These are phyloP conservation scores for Thamnidium elegans DNA, from an alignment of 192 early-diverging fungal genomes.

Conservation along the genomic window DNA sequence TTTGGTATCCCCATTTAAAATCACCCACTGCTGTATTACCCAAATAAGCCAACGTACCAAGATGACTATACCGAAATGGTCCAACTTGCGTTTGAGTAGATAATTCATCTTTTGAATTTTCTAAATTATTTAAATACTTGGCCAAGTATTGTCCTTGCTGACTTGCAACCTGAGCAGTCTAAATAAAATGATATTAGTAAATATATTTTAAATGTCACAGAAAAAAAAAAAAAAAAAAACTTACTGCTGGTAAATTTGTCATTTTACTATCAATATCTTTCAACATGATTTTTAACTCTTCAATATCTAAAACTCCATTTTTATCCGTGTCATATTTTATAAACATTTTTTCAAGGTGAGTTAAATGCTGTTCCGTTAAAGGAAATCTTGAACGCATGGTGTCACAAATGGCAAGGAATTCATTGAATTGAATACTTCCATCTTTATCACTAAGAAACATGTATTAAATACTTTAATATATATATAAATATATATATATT, in stretches of 20 bases:
- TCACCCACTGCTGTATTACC: slow-evolving; percentile 56
- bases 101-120: slow-evolving; percentile 12
- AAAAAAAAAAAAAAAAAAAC: too few relatives aligned
- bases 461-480: not conserved
- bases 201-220: not conserved
- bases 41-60: slow-evolving; percentile 69
- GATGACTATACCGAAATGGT: slow-evolving; percentile 64
- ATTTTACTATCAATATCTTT: slow-evolving; percentile 51
- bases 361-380: slow-evolving; percentile 53
- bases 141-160: slow-evolving; percentile 55
- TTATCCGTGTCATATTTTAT: slow-evolving; percentile 48
- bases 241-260: slow-evolving; percentile 53
- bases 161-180: slow-evolving; percentile 59
- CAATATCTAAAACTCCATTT: slow-evolving; percentile 47
- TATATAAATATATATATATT: not conserved
- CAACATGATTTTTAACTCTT: slow-evolving; percentile 48
- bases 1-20: slow-evolving; percentile 44
- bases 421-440: slow-evolving; percentile 44
- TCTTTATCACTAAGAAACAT: slow-evolving; percentile 37
- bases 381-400: slow-evolving; percentile 46
- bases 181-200: slow-evolving; percentile 5
- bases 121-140: slow-evolving; percentile 39
- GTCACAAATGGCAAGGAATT: slow-evolving; percentile 44
- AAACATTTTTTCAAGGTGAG: slow-evolving; percentile 44
- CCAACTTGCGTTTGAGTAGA: slow-evolving; percentile 30